Evolutionary conservation across 1,139 yeast genomes (phyloP), one percentile per base, ranked within the genome.

Genomic region (Geotrichum restrictum): DNA sequence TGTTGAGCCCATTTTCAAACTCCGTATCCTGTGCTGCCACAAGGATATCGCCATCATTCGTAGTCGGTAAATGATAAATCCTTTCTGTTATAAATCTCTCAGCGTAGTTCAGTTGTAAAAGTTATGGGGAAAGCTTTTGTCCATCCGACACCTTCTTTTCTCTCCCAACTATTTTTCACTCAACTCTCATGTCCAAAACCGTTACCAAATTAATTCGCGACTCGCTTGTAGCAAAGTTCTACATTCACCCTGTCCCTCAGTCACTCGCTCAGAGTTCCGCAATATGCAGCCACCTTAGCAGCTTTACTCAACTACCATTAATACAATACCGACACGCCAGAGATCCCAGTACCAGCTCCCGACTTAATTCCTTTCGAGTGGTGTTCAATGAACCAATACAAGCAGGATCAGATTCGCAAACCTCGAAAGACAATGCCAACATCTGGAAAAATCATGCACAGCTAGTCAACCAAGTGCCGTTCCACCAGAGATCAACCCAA

Each of bases 271-370:
- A 67, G 42, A 59, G 66, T 39, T 57, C 67, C 13, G 62, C 61
- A 2, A 39, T 66, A 2, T 64, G 63, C 56, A 51, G 58, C 5
- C 56, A 62, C 37, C 52, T 69, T 45, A 38, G 38, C 8, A 11
- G 18, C 16, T 44, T 53, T 11, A 48, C 56, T 11, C 37, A 56
- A 14, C 59, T 62, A 29, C 52, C 56, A 16, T 52, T 69, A 27
- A 59, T 69, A n/a, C 65, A 65, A 42, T 69, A 65, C 56, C 59
- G 61, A 16, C 70, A 67, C 53, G 61, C 61, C 8, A 55, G 61
- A 44, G 68, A 71, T 50, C 69, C 70, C 3, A 67, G 64, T 2
- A 67, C 72, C 18, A 67, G 66, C 38, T 59, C 59, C 49, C 62
- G 66, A 24, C 59, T 66, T 13, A 64, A 60, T 16, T 49, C 47